Percentiles rank a stretch among this genome's conserved stretches.
These are phyloP conservation scores for Fusarium dimerum DNA, from an alignment of 2,329 filamentous ascomycete genomes.

Conservation along the genomic window DNA sequence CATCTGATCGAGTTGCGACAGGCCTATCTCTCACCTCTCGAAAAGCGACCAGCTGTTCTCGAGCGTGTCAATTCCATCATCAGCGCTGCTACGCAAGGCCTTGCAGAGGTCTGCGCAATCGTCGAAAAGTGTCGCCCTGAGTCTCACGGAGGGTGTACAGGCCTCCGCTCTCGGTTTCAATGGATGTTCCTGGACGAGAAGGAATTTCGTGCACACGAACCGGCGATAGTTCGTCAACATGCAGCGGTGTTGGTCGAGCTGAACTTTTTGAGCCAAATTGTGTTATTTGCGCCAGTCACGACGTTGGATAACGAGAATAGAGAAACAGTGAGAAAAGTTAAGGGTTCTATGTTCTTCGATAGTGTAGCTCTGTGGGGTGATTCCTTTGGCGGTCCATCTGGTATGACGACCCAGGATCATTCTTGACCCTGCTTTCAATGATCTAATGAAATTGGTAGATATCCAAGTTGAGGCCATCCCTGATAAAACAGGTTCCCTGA, in stretches of 20 bases:
- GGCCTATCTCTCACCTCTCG: conserved; percentile 26
- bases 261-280: conserved; percentile 27
- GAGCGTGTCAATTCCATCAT: conserved; percentile 32
- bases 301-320: too few relatives aligned
- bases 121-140: conserved; percentile 33
- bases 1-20: conserved; percentile 35
- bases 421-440: too few relatives aligned
- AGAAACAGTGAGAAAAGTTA: too few relatives aligned
- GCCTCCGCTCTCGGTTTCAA: conserved; percentile 15
- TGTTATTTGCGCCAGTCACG: conserved; percentile 12
- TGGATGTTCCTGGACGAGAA: conserved; percentile 25
- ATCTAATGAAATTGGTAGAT: too few relatives aligned
- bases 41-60: conserved; percentile 26
- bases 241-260: conserved; percentile 32
- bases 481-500: too few relatives aligned
- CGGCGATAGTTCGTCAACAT: conserved; percentile 31
- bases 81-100: conserved; percentile 25
- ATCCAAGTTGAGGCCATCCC: too few relatives aligned
- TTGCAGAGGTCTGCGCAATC: conserved; percentile 30
- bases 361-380: too few relatives aligned
- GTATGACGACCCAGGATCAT: too few relatives aligned
- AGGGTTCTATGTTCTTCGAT: too few relatives aligned
- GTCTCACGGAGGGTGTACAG: conserved; percentile 15
- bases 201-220: conserved; percentile 29
- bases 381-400: too few relatives aligned